Percentiles rank a stretch among this genome's conserved stretches.
Evolutionary conservation across 305 asterid genomes (phyloP).

Genomic region (Fraxinus platypoda): DNA sequence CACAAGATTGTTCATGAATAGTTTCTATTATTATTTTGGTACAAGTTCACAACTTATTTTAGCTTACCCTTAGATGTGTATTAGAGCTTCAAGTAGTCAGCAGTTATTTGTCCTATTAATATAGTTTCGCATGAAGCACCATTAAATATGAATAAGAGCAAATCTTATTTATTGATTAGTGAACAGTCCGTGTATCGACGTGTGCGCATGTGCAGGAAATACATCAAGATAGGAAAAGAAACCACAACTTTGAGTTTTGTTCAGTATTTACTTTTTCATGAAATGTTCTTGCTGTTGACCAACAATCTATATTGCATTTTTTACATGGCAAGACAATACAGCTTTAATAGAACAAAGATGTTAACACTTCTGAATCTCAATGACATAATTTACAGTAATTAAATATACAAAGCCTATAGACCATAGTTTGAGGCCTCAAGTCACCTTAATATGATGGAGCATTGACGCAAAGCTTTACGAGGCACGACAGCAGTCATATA

Average conservation of each 20-base stretch:
- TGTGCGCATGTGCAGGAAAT: background rate
- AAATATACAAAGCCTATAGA: slow-evolving; percentile 33
- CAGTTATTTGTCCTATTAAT: background rate
- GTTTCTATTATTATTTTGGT: background rate
- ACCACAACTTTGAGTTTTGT: background rate
- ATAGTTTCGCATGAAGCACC: background rate
- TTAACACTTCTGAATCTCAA: slow-evolving; percentile 18
- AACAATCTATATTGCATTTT: background rate
- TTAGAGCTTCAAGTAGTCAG: background rate
- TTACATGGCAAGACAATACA: slow-evolving; percentile 3
- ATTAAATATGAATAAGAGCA: background rate
- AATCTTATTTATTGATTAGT: background rate
- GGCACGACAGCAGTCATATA: background rate
- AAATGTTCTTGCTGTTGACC: background rate
- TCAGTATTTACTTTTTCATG: background rate
- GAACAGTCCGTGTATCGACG: background rate
- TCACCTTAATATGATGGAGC: slow-evolving; percentile 2
- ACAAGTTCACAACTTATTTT: background rate
- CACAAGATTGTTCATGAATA: background rate
- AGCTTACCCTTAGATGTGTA: background rate
- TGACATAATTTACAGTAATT: slow-evolving; percentile 23
- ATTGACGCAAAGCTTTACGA: slow-evolving; percentile 7
- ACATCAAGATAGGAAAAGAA: background rate
- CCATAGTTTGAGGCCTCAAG: background rate
- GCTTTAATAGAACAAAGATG: slow-evolving; percentile 1